Base-by-base conservation (phyloP, 208 protist species). In the Crithidia acanthocephali region DNA sequence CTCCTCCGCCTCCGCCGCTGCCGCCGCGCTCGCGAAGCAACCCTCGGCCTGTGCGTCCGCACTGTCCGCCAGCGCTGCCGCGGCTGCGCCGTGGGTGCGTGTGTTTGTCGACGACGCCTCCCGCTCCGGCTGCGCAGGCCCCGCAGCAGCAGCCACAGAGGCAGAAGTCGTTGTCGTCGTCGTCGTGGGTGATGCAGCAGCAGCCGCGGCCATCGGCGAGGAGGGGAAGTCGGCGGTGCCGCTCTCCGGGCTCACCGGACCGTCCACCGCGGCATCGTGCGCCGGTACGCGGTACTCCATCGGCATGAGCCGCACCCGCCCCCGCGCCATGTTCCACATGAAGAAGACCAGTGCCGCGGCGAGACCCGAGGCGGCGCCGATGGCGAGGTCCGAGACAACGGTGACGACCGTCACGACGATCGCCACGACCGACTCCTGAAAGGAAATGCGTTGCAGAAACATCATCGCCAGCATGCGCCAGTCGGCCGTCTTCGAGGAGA, bases 381-480 rank as follows among this genome's bases (percentile, higher is more conserved):
- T 80, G 58, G 83, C 83, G 15, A 87, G 59, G 69, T 87, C 77
- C 30, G 73, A 57, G 10, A 87, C 37, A 22, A 87, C 72, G 25
- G 83, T 87, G 10, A 87, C 83, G 23, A 87, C 76, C 7, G 83
- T 87, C 25, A 87, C 83, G n/a, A 82, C 57, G 47, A 87, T 73
- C 30, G 75, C 74, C 42, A 87, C 79, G n/a, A 73, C 72, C n/a
- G 74, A 79, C 65, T 87, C 83, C 52, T 84, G 83, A 20, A 87
- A 75, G 2, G 83, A 81, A 35, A 87, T 84, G 63, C 83, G 78
- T 72, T 83, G 82, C 18, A 87, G 59, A 50, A 84, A 77, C 22
- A 87, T 87, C 78, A 84, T 84, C 35, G 74, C 73, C 22, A 87
- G 71, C 83, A 81, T 87, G 53, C 79, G 83, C 78, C 72, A 84